These are phyloP conservation scores for Nigrospora osmanthi DNA, from an alignment of 2,329 filamentous ascomycete species.

Conservation along the genomic window DNA sequence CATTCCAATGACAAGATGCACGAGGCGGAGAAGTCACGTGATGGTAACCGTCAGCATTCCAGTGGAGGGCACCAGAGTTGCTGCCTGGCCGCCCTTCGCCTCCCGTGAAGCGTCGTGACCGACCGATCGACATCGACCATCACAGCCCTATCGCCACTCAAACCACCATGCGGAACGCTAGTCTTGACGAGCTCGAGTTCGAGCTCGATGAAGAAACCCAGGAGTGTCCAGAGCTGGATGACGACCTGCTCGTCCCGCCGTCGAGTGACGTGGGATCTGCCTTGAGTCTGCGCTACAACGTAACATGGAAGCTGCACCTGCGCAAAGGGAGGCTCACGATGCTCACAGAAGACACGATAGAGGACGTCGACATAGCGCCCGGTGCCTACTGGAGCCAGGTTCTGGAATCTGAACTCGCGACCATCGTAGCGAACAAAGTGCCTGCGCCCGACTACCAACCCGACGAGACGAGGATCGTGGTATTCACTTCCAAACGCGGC, in stretches of 20 bases:
- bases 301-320: background rate
- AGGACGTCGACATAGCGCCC: background rate
- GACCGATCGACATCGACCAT: background rate
- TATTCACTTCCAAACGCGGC: background rate
- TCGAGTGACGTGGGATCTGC: background rate
- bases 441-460: background rate
- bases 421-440: background rate
- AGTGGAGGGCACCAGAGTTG: background rate
- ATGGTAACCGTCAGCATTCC: background rate
- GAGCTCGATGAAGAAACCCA: background rate
- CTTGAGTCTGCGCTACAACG: background rate
- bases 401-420: background rate
- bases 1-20: no score
- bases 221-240: background rate
- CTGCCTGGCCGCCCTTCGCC: background rate
- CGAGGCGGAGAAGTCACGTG: background rate
- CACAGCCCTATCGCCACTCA: background rate
- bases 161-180: background rate
- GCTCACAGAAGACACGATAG: constrained; percentile 2
- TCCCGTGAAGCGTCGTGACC: background rate
- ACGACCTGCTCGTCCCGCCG: background rate
- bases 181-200: background rate
- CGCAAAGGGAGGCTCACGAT: constrained; percentile 1
- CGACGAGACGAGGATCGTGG: background rate
- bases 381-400: constrained; percentile 1